phyloP scores from a whole-genome alignment of 345 rosid species.

The Angophora floribunda region DNA sequence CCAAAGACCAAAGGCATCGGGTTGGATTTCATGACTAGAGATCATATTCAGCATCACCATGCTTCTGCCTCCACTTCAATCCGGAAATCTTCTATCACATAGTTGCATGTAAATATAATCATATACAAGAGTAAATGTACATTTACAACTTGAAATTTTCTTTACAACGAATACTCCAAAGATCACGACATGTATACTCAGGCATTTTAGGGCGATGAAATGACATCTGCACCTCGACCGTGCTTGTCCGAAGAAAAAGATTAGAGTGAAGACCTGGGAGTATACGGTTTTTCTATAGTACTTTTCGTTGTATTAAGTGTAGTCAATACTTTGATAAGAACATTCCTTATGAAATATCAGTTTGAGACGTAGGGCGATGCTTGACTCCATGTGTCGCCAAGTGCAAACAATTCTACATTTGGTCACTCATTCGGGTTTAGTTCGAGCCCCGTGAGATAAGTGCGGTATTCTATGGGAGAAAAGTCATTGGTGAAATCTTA shows the following conservation, averaged over 20 bases:
- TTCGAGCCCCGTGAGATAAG: no score
- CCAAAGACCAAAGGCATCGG: not conserved
- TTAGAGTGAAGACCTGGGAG: not conserved
- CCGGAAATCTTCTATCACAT: not conserved
- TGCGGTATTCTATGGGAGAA: no score
- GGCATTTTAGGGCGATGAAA: not conserved
- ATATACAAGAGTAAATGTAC: not conserved
- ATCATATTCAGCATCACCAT: not conserved
- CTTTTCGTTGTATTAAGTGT: not conserved
- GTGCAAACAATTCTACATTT: not conserved
- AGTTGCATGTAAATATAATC: not conserved
- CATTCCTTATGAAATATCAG: not conserved
- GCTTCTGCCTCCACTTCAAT: not conserved
- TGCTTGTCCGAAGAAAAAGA: not conserved
- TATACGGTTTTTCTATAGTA: not conserved
- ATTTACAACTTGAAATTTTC: not conserved
- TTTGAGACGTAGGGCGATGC: not conserved
- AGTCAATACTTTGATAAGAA: not conserved
- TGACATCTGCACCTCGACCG: not conserved
- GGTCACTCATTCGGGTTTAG: no score
- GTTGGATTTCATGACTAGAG: not conserved
- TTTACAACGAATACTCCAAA: not conserved
- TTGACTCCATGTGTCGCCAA: not conserved
- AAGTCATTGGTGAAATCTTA: no score
- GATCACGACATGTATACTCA: not conserved